phyloP scores from a whole-genome alignment of 1,139 yeast genomes.

The Candida sanyaensis region DNA sequence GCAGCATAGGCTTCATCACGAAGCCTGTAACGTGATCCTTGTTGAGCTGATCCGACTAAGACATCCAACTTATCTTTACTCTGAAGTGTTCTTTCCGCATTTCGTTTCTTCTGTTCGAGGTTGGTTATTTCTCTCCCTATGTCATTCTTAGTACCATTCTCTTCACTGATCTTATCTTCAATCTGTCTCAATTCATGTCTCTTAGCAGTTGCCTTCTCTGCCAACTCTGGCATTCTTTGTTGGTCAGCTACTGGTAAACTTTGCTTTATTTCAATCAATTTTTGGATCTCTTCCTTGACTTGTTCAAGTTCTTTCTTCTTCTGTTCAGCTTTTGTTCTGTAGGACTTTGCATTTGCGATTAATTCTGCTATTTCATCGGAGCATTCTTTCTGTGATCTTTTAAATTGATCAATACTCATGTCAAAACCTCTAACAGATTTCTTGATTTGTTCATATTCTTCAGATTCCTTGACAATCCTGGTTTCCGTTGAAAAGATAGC shows the following conservation, averaged over 20 bases:
- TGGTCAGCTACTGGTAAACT: slow-evolving; percentile 20
- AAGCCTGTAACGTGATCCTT: slow-evolving; percentile 25
- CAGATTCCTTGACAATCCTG: not conserved
- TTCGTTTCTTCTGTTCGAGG: slow-evolving; percentile 18
- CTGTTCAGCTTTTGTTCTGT: slow-evolving; percentile 22
- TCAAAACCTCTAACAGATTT: slow-evolving; percentile 8
- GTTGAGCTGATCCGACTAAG: slow-evolving; percentile 28
- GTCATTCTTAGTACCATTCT: slow-evolving; percentile 17
- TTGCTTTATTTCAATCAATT: slow-evolving; percentile 16
- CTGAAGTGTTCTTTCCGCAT: slow-evolving; percentile 27
- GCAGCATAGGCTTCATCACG: slow-evolving; percentile 32
- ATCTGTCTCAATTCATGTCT: slow-evolving; percentile 17
- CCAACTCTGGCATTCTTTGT: slow-evolving; percentile 17
- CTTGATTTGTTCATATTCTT: slow-evolving; percentile 9
- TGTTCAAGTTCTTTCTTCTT: slow-evolving; percentile 26
- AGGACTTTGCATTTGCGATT: slow-evolving; percentile 18
- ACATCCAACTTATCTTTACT: slow-evolving; percentile 55
- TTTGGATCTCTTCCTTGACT: slow-evolving; percentile 17
- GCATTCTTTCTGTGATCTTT: slow-evolving; percentile 1
- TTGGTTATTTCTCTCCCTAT: slow-evolving; percentile 21
- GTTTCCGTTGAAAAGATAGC: slow-evolving; percentile 7
- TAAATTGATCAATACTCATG: slow-evolving; percentile 7
- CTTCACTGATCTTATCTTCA: slow-evolving; percentile 18
- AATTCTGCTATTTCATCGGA: slow-evolving; percentile 14
- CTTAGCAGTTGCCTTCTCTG: slow-evolving; percentile 15